Conservation (phyloP, 2,329 filamentous ascomycete species). For the Aureobasidium lini region DNA sequence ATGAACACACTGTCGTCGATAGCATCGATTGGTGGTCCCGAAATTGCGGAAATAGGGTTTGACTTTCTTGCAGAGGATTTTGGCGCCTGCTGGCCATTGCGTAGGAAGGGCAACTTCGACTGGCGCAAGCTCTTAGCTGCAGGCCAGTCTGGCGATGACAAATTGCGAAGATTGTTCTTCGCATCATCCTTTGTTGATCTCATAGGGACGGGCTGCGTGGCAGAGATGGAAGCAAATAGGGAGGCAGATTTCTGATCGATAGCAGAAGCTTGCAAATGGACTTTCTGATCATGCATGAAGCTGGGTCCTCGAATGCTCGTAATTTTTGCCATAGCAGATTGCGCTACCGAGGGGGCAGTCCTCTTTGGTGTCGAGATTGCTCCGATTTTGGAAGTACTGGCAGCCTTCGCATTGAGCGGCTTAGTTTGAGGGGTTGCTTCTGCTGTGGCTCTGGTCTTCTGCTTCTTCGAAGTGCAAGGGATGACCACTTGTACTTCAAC, state of each 20-base stretch:
- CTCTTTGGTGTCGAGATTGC: not conserved
- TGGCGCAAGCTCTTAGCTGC: conserved; percentile 1
- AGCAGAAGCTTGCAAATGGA: too few relatives aligned
- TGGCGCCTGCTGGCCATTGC: not conserved
- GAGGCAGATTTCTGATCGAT: not conserved
- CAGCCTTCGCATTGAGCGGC: not conserved
- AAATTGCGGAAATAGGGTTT: not conserved
- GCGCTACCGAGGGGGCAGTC: not conserved
- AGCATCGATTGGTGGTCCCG: not conserved
- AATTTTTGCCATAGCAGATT: not conserved
- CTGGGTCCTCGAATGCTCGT: not conserved
- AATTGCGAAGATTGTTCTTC: not conserved
- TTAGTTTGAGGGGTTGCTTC: not conserved
- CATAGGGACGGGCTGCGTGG: not conserved
- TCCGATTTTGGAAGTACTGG: not conserved
- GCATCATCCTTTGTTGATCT: too few relatives aligned
- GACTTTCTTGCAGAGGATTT: not conserved
- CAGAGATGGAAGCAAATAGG: not conserved
- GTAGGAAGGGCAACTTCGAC: not conserved
- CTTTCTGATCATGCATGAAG: not conserved
- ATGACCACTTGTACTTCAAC: conserved; percentile 5
- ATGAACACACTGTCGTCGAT: conserved; percentile 1
- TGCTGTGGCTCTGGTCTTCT: not conserved
- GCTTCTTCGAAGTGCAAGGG: not conserved
- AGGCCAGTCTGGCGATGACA: not conserved